These are phyloP conservation scores for Ascochyta koolunga DNA, from an alignment of 2,329 filamentous ascomycete genomes.

Conservation along the genomic window DNA sequence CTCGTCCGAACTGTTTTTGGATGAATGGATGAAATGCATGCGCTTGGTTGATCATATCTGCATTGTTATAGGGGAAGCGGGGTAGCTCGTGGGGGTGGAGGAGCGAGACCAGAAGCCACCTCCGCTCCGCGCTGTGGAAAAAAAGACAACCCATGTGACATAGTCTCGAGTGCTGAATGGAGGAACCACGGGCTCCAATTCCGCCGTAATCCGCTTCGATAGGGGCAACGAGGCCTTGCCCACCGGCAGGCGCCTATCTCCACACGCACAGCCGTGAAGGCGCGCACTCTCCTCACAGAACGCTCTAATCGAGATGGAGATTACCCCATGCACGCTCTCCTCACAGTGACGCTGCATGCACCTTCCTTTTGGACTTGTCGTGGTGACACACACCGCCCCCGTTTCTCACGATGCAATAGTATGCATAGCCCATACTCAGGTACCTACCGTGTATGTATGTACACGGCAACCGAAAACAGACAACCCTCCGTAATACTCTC, in stretches of 20 bases:
- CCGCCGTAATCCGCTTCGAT: slow-evolving; percentile 3
- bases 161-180: slow-evolving; percentile 1
- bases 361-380: slow-evolving; percentile 3
- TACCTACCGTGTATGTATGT: too few species aligned
- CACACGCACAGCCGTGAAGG: slow-evolving; percentile 1
- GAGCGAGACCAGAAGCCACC: slow-evolving; percentile 1
- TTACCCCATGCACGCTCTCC: neutral
- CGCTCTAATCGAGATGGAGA: neutral
- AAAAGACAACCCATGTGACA: neutral
- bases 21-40: slow-evolving; percentile 15
- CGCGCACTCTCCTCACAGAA: neutral
- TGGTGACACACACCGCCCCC: slow-evolving; percentile 17
- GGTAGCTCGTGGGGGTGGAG: slow-evolving; percentile 15
- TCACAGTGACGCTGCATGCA: neutral
- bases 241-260: slow-evolving; percentile 12
- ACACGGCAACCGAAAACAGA: too few species aligned
- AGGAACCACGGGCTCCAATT: slow-evolving; percentile 5
- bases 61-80: slow-evolving; percentile 13
- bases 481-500: too few species aligned
- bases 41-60: slow-evolving; percentile 12
- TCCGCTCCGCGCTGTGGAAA: slow-evolving; percentile 15
- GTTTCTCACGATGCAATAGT: neutral
- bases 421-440: neutral
- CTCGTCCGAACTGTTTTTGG: slow-evolving; percentile 21
- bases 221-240: neutral